A percentile compares a stretch with the other conserved stretches of the same genome.
These are phyloP conservation scores for Trichocomaceae sp. DNA, from an alignment of 2,329 filamentous ascomycete genomes.

Conservation along the genomic window DNA sequence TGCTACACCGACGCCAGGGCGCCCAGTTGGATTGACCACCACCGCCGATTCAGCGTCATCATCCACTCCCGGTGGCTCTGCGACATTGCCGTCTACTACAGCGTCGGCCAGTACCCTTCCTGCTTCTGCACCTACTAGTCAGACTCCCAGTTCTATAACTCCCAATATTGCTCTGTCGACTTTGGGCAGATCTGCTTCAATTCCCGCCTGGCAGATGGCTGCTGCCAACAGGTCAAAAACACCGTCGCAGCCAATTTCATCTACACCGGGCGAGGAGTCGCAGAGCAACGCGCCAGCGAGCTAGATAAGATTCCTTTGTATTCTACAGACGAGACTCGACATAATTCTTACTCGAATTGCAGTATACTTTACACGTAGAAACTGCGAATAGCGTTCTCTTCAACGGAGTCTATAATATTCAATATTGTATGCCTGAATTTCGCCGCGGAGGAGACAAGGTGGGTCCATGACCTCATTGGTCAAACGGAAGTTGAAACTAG, in stretches of 20 bases:
- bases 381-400: not conserved
- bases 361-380: not conserved
- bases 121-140: slow-evolving; percentile 26
- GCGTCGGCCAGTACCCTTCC: slow-evolving; percentile 17
- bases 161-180: slow-evolving; percentile 43
- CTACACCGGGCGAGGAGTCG: slow-evolving; percentile 20
- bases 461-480: not conserved
- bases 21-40: slow-evolving; percentile 23
- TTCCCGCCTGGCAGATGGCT: slow-evolving; percentile 74
- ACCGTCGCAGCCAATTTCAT: slow-evolving; percentile 23
- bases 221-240: slow-evolving; percentile 50
- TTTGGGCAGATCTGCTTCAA: slow-evolving; percentile 55
- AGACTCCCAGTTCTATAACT: slow-evolving; percentile 23
- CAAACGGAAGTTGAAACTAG: not conserved
- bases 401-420: too few relatives aligned
- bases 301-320: slow-evolving; percentile 5
- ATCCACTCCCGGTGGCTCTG: slow-evolving; percentile 21
- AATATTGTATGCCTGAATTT: too few relatives aligned
- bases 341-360: not conserved
- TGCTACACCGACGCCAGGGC: slow-evolving; percentile 26
- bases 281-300: slow-evolving; percentile 9
- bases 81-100: slow-evolving; percentile 23
- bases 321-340: not conserved
- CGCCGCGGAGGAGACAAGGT: not conserved
- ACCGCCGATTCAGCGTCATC: slow-evolving; percentile 20